Evolutionary conservation across 768 basidiomycete genomes (phyloP), one percentile per base, ranked within the genome.

Genomic region (Tylopilus balloui): DNA sequence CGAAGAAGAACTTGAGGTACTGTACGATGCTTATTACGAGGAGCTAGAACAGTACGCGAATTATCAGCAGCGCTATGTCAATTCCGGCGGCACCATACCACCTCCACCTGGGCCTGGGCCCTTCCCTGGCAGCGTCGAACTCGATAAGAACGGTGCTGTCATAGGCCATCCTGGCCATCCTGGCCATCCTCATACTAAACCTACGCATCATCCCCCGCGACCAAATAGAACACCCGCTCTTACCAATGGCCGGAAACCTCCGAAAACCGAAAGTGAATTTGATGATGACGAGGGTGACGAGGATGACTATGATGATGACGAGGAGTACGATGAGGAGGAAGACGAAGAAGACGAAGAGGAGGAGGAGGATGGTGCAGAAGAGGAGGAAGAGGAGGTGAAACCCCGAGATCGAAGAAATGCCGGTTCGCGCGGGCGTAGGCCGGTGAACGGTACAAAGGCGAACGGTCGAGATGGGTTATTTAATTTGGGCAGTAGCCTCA

Each of bases 11-110:
- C 88, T 99, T 71, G 92, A 98, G 78, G 91, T 93, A 76, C 86
- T 98, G 74, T 99, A 99, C 82, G 95, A 97, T 81, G 93, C 94
- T 77, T 99, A 98, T 81, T 98, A 97, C 83, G 92, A 96, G 71
- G 95, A 98, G 80, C 86, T 99, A 78, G 92, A 96, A 80, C 86
- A 88, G 76, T 98, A 98, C 82, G 96, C 94, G 72, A 88, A 91
- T 73, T 88, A 90, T 76, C 92, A 95, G 79, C 89, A 92, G 81
- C 90, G 85, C 73, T 93, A 92, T 75, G 88, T 91, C 62, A 83
- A 83, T 61, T 92, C 89, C 56, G 88, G 90, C 62, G 88, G 92
- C 54, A 88, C 84, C 34, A 78, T 93, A 61, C 84, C 92, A 57
- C 90, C 92, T 46, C 94, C 94, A 27, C 91, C 88, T 38, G 95